phyloP scores from a whole-genome alignment of 2,329 filamentous ascomycete species.

The Fusarium chlamydosporum region DNA sequence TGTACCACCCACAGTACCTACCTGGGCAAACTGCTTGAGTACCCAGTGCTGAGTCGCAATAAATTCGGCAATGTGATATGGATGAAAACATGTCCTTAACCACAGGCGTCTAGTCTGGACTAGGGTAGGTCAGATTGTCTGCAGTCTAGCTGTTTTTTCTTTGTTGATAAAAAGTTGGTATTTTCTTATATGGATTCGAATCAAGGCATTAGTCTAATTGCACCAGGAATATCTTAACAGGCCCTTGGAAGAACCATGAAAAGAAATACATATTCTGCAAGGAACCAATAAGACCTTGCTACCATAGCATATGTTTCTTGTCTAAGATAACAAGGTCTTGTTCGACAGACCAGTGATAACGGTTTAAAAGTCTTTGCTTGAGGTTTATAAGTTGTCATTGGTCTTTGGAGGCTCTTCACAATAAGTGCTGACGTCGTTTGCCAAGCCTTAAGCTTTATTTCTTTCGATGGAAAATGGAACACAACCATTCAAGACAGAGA shows the following conservation, averaged over 20 bases:
- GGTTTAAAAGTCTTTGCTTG: conserved; percentile 3
- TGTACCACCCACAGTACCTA: background rate
- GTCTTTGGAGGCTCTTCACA: conserved; percentile 5
- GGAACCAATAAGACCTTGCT: background rate
- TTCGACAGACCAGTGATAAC: background rate
- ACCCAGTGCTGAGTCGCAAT: background rate
- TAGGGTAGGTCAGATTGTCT: too few relatives aligned
- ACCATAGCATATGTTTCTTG: background rate
- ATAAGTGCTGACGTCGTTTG: conserved; percentile 10
- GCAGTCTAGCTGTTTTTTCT: too few relatives aligned
- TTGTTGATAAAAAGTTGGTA: too few relatives aligned
- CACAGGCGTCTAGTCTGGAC: background rate
- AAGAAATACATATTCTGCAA: background rate
- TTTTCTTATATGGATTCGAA: background rate
- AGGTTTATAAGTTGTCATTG: conserved; percentile 10
- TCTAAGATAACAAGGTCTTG: background rate
- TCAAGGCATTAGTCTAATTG: background rate
- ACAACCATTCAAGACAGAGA: conserved; percentile 5
- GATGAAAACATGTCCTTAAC: background rate
- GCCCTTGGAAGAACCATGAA: background rate
- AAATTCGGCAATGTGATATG: too few relatives aligned
- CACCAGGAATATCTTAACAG: background rate
- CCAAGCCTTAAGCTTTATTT: conserved; percentile 24
- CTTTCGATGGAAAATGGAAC: conserved; percentile 12
- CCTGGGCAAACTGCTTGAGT: background rate